Base-by-base conservation (phyloP, 106 monocot genomes). In the Dioscorea zingiberensis region DNA sequence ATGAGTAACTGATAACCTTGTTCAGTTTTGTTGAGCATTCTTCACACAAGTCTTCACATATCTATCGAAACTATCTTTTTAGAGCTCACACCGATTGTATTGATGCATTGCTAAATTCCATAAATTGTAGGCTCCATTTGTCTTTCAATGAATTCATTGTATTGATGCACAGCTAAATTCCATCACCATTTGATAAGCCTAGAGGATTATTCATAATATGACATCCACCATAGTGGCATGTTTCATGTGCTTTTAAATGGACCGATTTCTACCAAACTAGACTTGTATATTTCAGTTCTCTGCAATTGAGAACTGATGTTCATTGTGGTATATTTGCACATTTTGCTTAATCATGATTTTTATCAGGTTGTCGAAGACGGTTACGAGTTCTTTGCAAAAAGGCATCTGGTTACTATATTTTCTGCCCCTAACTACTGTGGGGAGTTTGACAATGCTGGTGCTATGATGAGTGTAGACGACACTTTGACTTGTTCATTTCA, bases 381-480 rank as follows among this genome's bases (percentile, higher is more conserved):
- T 30, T 66, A 66, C 54, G 53, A 66, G 17, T 66, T 66, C 66
- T 66, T 66, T 54, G 66, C 53, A 19, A 53, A 66, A 54, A 51
- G 66, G 6, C 66, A 54, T 4, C 29, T 66, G 54, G 66, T 66
- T 17, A 66, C 66, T 29, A 66, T 66, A 27, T 66, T 66, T 54
- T 66, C 66, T 54, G 66, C 66, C 18, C 66, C 66, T 30, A 66
- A 66, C 16, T 66, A 66, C 29, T 66, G 66, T 66, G 66, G 66
- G 13, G 66, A 66, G 53, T 66, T 66, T 54, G 66, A 66, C 27
- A 66, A 66, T 66, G 66, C 66, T 49, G 66, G 66, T 49, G 66
- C 66, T 49, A 66, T 66, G 66, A 66, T 66, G 66, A 53, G 66
- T 23, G 66, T 66, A 24, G 66, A 66, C 30, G 66, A 66, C 25